Evolutionary conservation across 257 asterid species (phyloP).

Genomic region (Ophiorrhiza pumila): DNA sequence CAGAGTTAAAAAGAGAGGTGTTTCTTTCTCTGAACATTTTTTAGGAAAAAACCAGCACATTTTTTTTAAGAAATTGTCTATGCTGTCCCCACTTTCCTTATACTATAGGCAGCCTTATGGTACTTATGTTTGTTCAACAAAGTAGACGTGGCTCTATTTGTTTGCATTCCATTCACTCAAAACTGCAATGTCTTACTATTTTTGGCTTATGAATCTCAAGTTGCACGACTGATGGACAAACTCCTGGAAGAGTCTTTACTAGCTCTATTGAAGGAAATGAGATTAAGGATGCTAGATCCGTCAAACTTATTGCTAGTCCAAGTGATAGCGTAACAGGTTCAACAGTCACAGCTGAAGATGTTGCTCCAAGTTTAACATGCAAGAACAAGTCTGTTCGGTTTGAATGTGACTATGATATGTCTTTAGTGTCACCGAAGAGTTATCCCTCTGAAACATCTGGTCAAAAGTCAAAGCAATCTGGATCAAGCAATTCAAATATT

Average conservation of each 20-base stretch:
- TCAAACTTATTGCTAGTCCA: slow-evolving; percentile 8
- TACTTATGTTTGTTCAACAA: background rate
- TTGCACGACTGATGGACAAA: slow-evolving; percentile 19
- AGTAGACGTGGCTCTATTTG: background rate
- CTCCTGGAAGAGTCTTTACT: slow-evolving; percentile 26
- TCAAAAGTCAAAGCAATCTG: slow-evolving; percentile 34
- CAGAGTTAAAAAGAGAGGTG: background rate
- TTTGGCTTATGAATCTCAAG: slow-evolving; percentile 1
- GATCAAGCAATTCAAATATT: slow-evolving; percentile 25
- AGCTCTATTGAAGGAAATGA: slow-evolving; percentile 29
- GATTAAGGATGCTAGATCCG: slow-evolving; percentile 2
- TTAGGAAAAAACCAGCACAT: background rate
- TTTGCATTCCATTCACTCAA: background rate
- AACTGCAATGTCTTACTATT: background rate
- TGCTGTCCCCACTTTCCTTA: background rate
- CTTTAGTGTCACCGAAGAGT: slow-evolving; percentile 31
- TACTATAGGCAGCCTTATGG: background rate
- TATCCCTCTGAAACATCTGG: slow-evolving; percentile 35
- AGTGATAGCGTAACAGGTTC: slow-evolving; percentile 1
- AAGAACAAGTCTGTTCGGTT: slow-evolving; percentile 45
- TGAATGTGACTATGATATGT: slow-evolving; percentile 34
- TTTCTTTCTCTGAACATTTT: background rate
- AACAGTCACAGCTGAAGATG: background rate
- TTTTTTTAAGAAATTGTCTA: background rate
- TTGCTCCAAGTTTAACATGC: slow-evolving; percentile 3